Base-by-base conservation (phyloP, 2,329 filamentous ascomycete species). In the Aspergillus quadrilineatus region DNA sequence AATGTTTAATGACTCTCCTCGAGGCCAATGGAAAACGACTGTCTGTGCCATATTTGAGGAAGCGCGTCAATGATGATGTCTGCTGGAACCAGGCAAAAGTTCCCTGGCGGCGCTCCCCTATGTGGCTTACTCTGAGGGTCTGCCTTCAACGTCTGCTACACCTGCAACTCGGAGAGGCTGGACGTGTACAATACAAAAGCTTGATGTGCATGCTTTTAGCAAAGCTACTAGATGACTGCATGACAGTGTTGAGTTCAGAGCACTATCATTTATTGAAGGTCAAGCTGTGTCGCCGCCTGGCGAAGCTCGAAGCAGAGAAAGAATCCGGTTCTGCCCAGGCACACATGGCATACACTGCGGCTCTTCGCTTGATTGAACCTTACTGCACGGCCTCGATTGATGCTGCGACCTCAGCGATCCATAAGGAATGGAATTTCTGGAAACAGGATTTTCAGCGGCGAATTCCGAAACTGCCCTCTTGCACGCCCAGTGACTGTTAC, bases 11-110 rank as follows among this genome's bases (percentile, higher is more conserved):
- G 71, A 79, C 83, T 0, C 66, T 89, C 0, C 69, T 90, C 0
- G 80, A 85, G 62, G 80, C 77, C 0, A 74, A 81, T 6, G 86
- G 86, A 0, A 54, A 64, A 0, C 61, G 72, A 0, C 56, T 73
- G 0, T 53, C 69, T 0, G 70, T 79, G 0, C 60, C 70, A 0
- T 26, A 74, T 0, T 65, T 88, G 1, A 73, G 73, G 0, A 90
- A 90, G 65, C 75, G 80, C 2, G 78, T 89, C 0, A 77, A 83
- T 0, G 87, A 89, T 49, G 85, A 88, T n/a, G 80, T 88, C 0
- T 77, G 76, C 10, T 79, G 83, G 66, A 65, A 71, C 0, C 65
- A 78, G 0, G 74, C 77, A 0, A 68, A 77, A 1, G 65, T 75
- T 0, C 86, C 86, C 0, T 90, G 87, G 86, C 77, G 87, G 15